phyloP scores from a whole-genome alignment of 2,329 filamentous ascomycete genomes.

The Sarocladium oryzae region DNA sequence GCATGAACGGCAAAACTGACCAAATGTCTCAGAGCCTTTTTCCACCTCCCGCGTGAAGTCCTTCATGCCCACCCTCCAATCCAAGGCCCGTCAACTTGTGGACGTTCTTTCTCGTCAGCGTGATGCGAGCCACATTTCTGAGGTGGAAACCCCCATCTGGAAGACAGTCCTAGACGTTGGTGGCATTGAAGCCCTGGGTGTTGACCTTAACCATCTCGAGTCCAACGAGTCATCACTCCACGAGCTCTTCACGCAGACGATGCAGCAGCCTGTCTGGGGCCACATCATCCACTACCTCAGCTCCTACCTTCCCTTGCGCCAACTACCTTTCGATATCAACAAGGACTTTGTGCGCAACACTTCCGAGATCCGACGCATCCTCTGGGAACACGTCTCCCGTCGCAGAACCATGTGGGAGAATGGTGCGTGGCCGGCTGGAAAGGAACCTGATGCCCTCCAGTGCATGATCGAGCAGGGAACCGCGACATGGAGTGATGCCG shows the following conservation, averaged over 20 bases:
- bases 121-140: not conserved
- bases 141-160: conserved; percentile 23
- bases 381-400: conserved; percentile 17
- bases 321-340: conserved; percentile 29
- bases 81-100: conserved; percentile 25
- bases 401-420: conserved; percentile 8
- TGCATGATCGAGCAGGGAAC: conserved; percentile 26
- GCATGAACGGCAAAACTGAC: not conserved
- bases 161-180: conserved; percentile 28
- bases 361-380: conserved; percentile 21
- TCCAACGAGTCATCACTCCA: conserved; percentile 19
- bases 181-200: conserved; percentile 25
- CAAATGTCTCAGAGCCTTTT: conserved; percentile 22
- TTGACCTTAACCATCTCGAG: conserved; percentile 28
- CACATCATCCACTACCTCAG: conserved; percentile 26
- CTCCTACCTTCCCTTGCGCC: conserved; percentile 28
- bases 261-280: conserved; percentile 19
- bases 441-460: conserved; percentile 21
- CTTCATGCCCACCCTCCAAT: conserved; percentile 25
- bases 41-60: conserved; percentile 20
- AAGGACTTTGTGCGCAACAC: conserved; percentile 26
- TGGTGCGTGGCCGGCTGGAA: not conserved
- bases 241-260: conserved; percentile 17
- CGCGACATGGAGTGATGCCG: conserved; percentile 18
- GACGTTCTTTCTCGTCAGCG: conserved; percentile 12